Evolutionary conservation across 805 yeast species (phyloP), one percentile per base, ranked within the genome.

Genomic region (Metschnikowia matae): DNA sequence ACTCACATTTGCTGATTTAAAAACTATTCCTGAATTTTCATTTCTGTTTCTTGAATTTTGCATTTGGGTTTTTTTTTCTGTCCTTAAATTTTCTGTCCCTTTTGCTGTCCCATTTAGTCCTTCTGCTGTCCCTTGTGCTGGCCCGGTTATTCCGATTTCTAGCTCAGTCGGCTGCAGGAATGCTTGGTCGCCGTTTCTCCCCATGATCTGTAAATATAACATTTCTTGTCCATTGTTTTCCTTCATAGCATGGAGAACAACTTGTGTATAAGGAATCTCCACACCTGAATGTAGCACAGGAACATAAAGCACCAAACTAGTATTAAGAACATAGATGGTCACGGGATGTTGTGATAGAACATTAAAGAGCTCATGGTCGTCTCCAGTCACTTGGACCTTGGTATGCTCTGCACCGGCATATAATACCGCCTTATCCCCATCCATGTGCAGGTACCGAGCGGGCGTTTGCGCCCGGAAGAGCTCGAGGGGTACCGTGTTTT

Each of bases 391-490:
- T 49, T 21, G 14, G 23, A 51, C 51, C 56, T 14, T 47, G 32
- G 39, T 35, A 21, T 32, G 38, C 31, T 41, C 40, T 3, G 73
- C 74, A 4, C 77, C 78, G 7, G 69, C 74, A 51, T 70, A 66
- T n/a, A 75, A 55, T 37, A 75, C 71, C 50, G 66, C 62, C 57
- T 73, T 70, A 54, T 73, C 78, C 46, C 71, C 65, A 48, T 61
- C 65, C 18, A 56, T 71, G 23, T 65, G 54, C 14, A 73, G 66
- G 54, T 65, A 74, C 40, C 61, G 54, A 34, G 68, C 77, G 1
- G 79, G 78, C 2, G 70, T 68, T 26, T 71, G 69, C 11, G 69
- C 60, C 48, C 64, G 70, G 54, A 66, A 74, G 21, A 60, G 56
- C 14, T 61, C 47, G 10, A 62, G 55, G 3, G 68, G 65, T 11